Evolutionary conservation across 441 rosid species (phyloP).

Genomic region (Melastoma candidum): DNA sequence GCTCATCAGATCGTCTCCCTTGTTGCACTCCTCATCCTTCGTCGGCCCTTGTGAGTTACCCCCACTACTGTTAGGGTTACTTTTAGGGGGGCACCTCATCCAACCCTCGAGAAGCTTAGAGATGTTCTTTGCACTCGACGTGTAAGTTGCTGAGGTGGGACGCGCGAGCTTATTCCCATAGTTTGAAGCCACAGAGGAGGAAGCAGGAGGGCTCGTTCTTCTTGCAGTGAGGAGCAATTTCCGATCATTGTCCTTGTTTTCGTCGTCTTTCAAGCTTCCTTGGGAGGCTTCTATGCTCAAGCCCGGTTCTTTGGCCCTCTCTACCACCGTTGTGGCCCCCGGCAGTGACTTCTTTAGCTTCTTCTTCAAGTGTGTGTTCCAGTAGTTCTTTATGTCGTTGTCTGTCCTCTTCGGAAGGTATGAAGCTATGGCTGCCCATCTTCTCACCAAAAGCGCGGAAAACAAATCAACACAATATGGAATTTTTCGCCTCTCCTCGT

Average conservation of each 20-base stretch:
- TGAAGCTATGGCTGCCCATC: slow-evolving; percentile 99
- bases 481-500: too few relatives aligned
- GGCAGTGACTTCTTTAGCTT: slow-evolving; percentile 64
- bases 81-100: slow-evolving; percentile 77
- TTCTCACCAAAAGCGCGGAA: slow-evolving; percentile 10
- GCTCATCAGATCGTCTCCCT: slow-evolving; percentile 27
- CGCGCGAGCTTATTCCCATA: neutral
- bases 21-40: slow-evolving; percentile 20
- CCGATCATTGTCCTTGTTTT: slow-evolving; percentile 6
- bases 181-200: slow-evolving; percentile 11
- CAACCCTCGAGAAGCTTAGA: slow-evolving; percentile 89
- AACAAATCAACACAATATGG: neutral
- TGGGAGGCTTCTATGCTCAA: slow-evolving; percentile 5
- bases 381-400: slow-evolving; percentile 91
- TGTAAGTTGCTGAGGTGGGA: slow-evolving; percentile 36
- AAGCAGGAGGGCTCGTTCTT: slow-evolving; percentile 13
- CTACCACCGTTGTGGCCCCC: slow-evolving; percentile 7
- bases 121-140: slow-evolving; percentile 90
- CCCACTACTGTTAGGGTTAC: slow-evolving; percentile 5
- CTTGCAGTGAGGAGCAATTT: slow-evolving; percentile 17
- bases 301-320: slow-evolving; percentile 18
- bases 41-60: slow-evolving; percentile 18
- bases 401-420: slow-evolving; percentile 93
- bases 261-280: neutral
- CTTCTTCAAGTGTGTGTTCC: slow-evolving; percentile 98